phyloP scores from a whole-genome alignment of 1,139 yeast species.

The Protomyces arabidopsidicola region DNA sequence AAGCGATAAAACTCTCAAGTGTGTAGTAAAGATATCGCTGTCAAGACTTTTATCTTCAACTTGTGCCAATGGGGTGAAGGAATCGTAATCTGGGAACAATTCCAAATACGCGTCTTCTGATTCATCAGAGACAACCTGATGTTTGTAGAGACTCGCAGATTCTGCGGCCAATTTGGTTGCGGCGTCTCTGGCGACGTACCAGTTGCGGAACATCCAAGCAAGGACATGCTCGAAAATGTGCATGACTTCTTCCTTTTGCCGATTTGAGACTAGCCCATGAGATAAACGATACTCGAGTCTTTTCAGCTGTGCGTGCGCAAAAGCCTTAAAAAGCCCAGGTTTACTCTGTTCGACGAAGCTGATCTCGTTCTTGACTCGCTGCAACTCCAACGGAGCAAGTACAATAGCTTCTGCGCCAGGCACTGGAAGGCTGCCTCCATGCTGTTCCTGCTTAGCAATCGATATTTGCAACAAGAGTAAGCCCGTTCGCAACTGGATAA shows the following conservation, averaged over 20 bases:
- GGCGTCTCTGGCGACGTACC: conserved; percentile 12
- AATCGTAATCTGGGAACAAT: conserved; percentile 86
- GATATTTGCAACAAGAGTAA: neutral
- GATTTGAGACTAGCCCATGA: neutral
- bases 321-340: no score
- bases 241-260: neutral
- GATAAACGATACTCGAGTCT: neutral
- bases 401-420: neutral
- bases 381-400: neutral
- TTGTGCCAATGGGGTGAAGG: conserved; percentile 34
- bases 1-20: neutral
- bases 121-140: conserved; percentile 54
- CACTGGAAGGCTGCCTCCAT: neutral
- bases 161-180: conserved; percentile 3
- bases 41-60: conserved; percentile 1
- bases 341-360: neutral
- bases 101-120: conserved; percentile 66
- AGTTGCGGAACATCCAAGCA: conserved; percentile 4
- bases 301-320: neutral
- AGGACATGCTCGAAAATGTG: neutral
- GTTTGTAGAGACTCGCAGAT: conserved; percentile 36
- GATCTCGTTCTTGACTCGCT: neutral
- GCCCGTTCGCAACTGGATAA: neutral
- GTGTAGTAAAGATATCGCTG: neutral
- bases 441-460: neutral